A percentile compares a stretch with the other conserved stretches of the same genome.
phyloP scores from a whole-genome alignment of 495 filamentous ascomycete genomes.

The Podospora appendiculata region DNA sequence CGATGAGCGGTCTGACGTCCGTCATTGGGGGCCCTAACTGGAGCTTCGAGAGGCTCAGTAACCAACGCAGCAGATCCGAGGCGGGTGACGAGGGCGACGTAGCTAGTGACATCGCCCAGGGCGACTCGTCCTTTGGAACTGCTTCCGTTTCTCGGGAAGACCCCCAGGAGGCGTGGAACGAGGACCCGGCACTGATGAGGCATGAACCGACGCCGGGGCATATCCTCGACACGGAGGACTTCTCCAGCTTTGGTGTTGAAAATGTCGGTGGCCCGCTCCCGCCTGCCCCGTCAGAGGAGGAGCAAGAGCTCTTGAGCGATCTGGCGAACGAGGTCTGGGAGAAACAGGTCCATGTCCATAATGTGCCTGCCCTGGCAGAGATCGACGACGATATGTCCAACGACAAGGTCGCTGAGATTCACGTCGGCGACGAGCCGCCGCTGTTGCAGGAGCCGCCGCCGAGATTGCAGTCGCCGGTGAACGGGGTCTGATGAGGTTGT shows the following conservation, averaged over 20 bases:
- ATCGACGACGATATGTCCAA: constrained; percentile 24
- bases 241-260: no score
- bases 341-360: constrained; percentile 19
- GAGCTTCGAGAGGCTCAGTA: no score
- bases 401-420: constrained; percentile 38
- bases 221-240: no score
- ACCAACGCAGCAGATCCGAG: no score
- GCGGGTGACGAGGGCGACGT: constrained; percentile 14
- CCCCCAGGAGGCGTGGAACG: not conserved
- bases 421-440: constrained; percentile 24
- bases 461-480: no score
- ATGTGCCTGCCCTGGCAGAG: constrained; percentile 17
- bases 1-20: not conserved
- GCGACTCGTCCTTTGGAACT: constrained; percentile 9
- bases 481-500: no score
- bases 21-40: not conserved
- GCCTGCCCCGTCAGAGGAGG: not conserved
- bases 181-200: not conserved
- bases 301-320: constrained; percentile 15
- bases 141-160: constrained; percentile 1
- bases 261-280: no score
- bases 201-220: no score
- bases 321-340: constrained; percentile 24
- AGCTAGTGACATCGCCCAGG: constrained; percentile 36
- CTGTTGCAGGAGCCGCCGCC: not conserved